These are phyloP conservation scores for Epichloe elymi DNA, from an alignment of 2,329 filamentous ascomycete genomes.

Conservation along the genomic window DNA sequence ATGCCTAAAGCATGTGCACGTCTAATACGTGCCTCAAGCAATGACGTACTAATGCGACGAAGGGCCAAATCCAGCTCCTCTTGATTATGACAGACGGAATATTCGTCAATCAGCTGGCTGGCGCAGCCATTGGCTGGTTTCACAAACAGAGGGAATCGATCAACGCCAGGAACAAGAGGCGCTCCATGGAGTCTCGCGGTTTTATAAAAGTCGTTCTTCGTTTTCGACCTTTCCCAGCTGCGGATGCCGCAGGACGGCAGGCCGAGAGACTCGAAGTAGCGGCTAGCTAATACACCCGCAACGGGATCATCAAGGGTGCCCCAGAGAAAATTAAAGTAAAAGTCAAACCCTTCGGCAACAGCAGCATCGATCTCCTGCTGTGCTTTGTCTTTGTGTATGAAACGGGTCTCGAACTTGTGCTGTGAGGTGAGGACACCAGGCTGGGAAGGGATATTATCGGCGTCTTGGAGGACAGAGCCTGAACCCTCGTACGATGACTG, in stretches of 20 bases:
- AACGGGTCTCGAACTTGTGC: background rate
- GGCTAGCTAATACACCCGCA: background rate
- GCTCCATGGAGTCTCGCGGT: background rate
- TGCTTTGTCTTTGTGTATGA: background rate
- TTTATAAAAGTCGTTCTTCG: background rate
- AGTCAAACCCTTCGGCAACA: background rate
- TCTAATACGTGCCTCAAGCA: background rate
- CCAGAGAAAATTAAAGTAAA: slow-evolving; percentile 2
- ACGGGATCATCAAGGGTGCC: background rate
- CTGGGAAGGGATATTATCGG: background rate
- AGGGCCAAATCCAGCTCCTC: background rate
- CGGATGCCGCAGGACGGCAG: background rate
- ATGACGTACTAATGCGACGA: background rate
- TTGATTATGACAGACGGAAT: background rate
- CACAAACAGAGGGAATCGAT: background rate
- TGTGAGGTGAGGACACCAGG: background rate
- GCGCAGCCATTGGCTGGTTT: background rate
- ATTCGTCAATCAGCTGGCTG: background rate
- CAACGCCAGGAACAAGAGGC: background rate
- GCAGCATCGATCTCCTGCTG: background rate
- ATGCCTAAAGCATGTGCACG: background rate
- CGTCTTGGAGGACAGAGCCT: background rate
- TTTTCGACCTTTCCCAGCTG: background rate
- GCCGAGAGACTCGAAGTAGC: background rate
- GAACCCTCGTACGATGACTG: background rate